Conservation (phyloP, 2,329 filamentous ascomycete genomes). For the Nemania sp. region DNA sequence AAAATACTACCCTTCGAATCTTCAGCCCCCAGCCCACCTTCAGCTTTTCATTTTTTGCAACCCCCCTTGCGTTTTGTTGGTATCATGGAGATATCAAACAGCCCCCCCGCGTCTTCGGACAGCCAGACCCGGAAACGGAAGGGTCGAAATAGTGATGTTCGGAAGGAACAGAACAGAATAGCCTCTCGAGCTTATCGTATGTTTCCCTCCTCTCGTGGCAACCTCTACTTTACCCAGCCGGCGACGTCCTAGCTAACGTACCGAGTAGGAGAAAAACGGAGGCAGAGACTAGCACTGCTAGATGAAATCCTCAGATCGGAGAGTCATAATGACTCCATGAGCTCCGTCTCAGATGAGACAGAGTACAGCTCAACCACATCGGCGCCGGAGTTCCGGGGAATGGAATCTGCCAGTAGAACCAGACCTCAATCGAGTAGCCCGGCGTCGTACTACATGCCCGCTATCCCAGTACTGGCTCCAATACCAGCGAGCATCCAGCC, state of each 20-base stretch:
- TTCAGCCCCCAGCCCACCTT: neutral
- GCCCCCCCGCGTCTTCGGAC: constrained; percentile 27
- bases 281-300: constrained; percentile 57
- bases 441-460: constrained; percentile 37
- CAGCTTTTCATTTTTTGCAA: neutral
- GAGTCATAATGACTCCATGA: constrained; percentile 48
- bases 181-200: constrained; percentile 52
- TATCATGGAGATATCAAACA: constrained; percentile 43
- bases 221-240: neutral
- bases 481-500: constrained; percentile 40
- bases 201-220: constrained; percentile 35
- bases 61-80: constrained; percentile 19
- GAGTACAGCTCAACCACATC: constrained; percentile 40
- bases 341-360: constrained; percentile 49
- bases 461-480: constrained; percentile 33
- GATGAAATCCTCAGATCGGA: constrained; percentile 54
- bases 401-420: constrained; percentile 14
- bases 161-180: constrained; percentile 51
- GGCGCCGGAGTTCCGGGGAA: constrained; percentile 28
- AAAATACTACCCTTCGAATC: neutral
- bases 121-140: constrained; percentile 42
- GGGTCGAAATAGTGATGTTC: constrained; percentile 47
- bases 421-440: constrained; percentile 46
- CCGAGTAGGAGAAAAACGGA: constrained; percentile 56
- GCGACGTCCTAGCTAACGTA: constrained; percentile 36